Conservation (phyloP, 805 yeast genomes). For the Hanseniaspora valbyensis region DNA sequence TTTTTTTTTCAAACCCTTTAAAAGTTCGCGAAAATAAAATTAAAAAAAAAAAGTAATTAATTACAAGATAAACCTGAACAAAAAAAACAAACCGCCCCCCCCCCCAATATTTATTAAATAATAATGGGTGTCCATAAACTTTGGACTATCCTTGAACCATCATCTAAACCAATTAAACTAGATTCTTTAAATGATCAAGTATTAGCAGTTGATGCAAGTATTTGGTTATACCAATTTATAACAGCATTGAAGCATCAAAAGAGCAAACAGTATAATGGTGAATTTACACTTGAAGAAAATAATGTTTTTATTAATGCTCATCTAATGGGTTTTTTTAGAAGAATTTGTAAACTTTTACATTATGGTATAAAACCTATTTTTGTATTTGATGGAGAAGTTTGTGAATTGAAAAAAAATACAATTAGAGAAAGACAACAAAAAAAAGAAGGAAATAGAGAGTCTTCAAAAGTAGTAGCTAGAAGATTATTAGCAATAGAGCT, state of each 20-base stretch:
- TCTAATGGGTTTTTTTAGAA: constrained; percentile 86
- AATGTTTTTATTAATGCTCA: constrained; percentile 68
- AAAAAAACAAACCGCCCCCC: not conserved
- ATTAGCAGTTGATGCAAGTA: constrained; percentile 94
- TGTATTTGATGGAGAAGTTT: constrained; percentile 94
- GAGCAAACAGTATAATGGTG: constrained; percentile 5
- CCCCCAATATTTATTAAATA: not conserved
- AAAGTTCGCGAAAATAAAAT: no score
- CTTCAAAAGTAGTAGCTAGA: constrained; percentile 65
- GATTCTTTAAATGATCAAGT: constrained; percentile 70
- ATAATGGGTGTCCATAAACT: constrained; percentile 90
- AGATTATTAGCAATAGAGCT: constrained; percentile 62
- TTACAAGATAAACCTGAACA: not conserved
- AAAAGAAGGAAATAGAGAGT: constrained; percentile 62
- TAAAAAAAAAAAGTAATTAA: no score
- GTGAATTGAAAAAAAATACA: constrained; percentile 67
- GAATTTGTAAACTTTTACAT: constrained; percentile 80
- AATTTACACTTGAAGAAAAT: constrained; percentile 42
- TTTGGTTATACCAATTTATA: constrained; percentile 94
- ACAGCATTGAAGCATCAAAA: constrained; percentile 75
- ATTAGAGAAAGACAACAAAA: constrained; percentile 61
- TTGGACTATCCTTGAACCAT: constrained; percentile 85
- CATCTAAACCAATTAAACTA: constrained; percentile 79
- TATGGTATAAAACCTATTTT: constrained; percentile 83
- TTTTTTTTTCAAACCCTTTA: no score